These are phyloP conservation scores for Williopsis jadinii DNA, from an alignment of 1,139 yeast species.

Conservation along the genomic window DNA sequence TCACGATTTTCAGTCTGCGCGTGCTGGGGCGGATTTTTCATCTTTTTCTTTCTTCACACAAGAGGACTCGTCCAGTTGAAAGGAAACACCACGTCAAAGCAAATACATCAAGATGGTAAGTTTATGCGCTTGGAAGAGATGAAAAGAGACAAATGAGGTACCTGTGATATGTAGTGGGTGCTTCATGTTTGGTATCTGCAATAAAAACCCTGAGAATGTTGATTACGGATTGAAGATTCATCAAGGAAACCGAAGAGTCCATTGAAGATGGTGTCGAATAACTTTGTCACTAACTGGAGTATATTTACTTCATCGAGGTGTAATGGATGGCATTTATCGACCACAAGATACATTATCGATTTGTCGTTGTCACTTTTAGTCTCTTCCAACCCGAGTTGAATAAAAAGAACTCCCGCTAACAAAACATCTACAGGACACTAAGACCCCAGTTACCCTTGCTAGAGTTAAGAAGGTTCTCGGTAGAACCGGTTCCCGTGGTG, in stretches of 20 bases:
- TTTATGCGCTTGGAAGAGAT: neutral
- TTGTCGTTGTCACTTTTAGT: too few species aligned
- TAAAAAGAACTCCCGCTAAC: neutral
- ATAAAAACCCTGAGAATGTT: too few species aligned
- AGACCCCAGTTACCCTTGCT: constrained; percentile 98
- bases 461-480: constrained; percentile 99
- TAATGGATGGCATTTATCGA: too few species aligned
- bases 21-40: constrained; percentile 1
- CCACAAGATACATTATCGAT: too few species aligned
- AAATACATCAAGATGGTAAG: constrained; percentile 4
- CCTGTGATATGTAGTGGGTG: too few species aligned
- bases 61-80: neutral
- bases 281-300: too few species aligned
- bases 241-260: too few species aligned
- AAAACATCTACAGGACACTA: constrained; percentile 41
- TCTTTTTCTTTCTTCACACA: constrained; percentile 1
- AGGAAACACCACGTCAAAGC: constrained; percentile 1
- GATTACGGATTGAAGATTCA: too few species aligned
- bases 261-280: too few species aligned
- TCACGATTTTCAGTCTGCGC: neutral
- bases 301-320: too few species aligned
- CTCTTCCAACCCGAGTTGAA: too few species aligned
- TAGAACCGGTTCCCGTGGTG: constrained; percentile 99
- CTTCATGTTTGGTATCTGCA: too few species aligned
- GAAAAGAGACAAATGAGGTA: neutral